These are phyloP conservation scores for Eucalyptus pauciflora DNA, from an alignment of 345 rosid species.

Conservation along the genomic window DNA sequence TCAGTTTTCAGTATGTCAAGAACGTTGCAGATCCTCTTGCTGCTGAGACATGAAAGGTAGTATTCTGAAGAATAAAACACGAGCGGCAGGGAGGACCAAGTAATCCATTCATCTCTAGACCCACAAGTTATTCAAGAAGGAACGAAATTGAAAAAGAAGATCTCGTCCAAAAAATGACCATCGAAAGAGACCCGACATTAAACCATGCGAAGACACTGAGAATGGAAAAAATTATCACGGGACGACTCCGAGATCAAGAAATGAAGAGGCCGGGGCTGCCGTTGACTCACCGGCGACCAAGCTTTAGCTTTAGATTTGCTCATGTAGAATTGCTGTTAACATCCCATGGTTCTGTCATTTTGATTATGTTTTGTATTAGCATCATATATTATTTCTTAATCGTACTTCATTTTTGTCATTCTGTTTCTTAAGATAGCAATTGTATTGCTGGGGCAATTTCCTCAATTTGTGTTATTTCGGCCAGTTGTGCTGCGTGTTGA, in stretches of 20 bases:
- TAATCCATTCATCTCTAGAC: background rate
- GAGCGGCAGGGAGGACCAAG: background rate
- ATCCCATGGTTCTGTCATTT: too few relatives aligned
- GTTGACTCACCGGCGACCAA: constrained; percentile 48
- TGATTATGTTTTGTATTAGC: too few relatives aligned
- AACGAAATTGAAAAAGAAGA: background rate
- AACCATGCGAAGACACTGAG: background rate
- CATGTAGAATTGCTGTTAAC: too few relatives aligned
- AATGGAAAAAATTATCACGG: background rate
- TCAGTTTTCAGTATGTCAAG: background rate
- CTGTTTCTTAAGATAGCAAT: too few relatives aligned
- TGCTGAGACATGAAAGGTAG: background rate
- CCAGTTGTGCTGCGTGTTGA: too few relatives aligned
- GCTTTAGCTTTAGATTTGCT: too few relatives aligned
- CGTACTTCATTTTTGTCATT: too few relatives aligned
- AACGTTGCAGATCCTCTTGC: background rate
- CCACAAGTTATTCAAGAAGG: background rate
- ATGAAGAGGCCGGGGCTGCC: background rate
- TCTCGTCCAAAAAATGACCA: background rate
- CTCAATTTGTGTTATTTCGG: too few relatives aligned
- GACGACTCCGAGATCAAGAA: background rate
- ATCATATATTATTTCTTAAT: too few relatives aligned
- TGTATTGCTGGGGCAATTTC: too few relatives aligned
- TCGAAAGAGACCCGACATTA: background rate
- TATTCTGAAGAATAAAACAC: background rate